Conservation (phyloP, 768 basidiomycete species). For the Lyophyllum decastes region DNA sequence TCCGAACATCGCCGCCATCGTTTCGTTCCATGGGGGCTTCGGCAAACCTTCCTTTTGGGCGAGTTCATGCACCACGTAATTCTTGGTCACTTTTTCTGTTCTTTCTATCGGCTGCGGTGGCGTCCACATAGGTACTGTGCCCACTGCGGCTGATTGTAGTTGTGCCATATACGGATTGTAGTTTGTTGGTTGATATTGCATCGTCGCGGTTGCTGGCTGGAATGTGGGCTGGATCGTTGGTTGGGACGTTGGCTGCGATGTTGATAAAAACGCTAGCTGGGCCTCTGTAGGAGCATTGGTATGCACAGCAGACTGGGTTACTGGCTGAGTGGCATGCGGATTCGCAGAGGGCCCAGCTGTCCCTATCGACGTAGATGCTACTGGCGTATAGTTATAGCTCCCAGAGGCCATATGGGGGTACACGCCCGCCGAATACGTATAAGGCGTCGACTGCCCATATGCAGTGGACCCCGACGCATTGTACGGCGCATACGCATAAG, state of each 20-base stretch:
- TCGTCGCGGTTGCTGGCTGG: slow-evolving; percentile 10
- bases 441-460: slow-evolving; percentile 19
- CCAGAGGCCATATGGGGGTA: slow-evolving; percentile 8
- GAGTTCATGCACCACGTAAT: slow-evolving; percentile 71
- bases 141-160: slow-evolving; percentile 6
- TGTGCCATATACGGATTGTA: slow-evolving; percentile 19
- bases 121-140: slow-evolving; percentile 2
- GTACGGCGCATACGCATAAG: slow-evolving; percentile 9
- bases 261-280: not conserved
- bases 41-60: slow-evolving; percentile 44
- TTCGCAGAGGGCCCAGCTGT: not conserved
- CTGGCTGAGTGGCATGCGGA: slow-evolving; percentile 1
- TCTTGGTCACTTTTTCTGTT: slow-evolving; percentile 58
- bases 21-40: slow-evolving; percentile 67
- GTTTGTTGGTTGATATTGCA: slow-evolving; percentile 12
- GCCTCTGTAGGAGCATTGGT: not conserved
- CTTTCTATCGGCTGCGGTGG: slow-evolving; percentile 30
- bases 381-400: slow-evolving; percentile 9
- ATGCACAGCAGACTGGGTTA: not conserved
- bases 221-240: slow-evolving; percentile 4
- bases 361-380: not conserved
- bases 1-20: slow-evolving; percentile 84
- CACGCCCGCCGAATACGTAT: slow-evolving; percentile 10
- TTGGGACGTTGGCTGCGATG: slow-evolving; percentile 3
- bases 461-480: slow-evolving; percentile 13